A percentile compares a stretch with the other conserved stretches of the same genome.
phyloP scores from a whole-genome alignment of 345 rosid species.

The Angophora floribunda region DNA sequence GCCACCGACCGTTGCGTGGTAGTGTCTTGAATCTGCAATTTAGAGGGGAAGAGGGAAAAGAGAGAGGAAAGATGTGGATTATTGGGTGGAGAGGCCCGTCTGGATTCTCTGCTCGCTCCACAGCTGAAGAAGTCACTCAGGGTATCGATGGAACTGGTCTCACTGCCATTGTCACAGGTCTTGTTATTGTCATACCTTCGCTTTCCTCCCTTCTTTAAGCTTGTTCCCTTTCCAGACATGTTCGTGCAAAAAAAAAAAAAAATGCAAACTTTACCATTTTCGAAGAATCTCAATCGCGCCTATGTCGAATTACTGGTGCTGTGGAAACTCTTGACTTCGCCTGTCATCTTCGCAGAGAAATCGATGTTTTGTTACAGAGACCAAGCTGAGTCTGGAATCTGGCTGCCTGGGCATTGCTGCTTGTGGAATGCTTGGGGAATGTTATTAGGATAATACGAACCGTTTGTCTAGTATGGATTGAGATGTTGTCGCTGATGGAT shows the following conservation, averaged over 20 bases:
- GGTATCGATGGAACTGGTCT: constrained; percentile 38
- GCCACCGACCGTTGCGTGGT: too few relatives aligned
- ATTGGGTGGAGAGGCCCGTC: constrained; percentile 24
- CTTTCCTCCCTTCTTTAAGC: background rate
- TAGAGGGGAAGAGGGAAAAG: background rate
- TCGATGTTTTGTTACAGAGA: background rate
- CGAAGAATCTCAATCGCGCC: background rate
- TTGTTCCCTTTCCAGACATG: too few relatives aligned
- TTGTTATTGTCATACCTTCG: background rate
- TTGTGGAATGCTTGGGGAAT: background rate
- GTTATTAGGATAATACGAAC: background rate
- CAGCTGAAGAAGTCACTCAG: constrained; percentile 34
- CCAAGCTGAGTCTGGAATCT: background rate
- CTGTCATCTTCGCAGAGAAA: background rate
- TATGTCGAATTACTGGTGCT: background rate
- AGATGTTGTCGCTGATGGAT: background rate
- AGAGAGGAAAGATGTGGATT: constrained; percentile 3
- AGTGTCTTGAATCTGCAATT: background rate
- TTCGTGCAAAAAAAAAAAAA: too few relatives aligned
- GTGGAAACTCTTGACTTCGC: background rate
- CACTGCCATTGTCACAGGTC: constrained; percentile 45
- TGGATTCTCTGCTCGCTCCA: constrained; percentile 30
- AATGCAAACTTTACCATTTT: too few relatives aligned
- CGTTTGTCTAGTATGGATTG: background rate
- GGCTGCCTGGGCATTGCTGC: too few relatives aligned